A percentile compares a stretch with the other conserved stretches of the same genome.
phyloP scores from a whole-genome alignment of 139 green algal genomes.

The Mesotaenium endlicherianum region DNA sequence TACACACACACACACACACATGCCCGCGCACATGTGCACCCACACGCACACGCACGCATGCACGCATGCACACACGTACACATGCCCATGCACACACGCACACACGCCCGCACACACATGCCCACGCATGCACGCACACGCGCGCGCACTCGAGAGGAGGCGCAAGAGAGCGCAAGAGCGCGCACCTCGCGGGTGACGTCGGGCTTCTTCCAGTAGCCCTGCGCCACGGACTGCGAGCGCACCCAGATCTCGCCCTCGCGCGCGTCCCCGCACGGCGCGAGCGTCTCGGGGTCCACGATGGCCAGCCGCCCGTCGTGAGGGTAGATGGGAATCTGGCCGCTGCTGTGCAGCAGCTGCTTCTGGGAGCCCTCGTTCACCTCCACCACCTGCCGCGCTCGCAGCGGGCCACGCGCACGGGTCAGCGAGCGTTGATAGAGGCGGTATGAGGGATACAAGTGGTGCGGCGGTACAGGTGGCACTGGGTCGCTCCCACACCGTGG shows the following conservation, averaged over 20 bases:
- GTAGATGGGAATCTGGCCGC: slow-evolving; percentile 15
- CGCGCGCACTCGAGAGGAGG: not conserved
- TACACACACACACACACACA: too few species aligned
- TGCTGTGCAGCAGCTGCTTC: slow-evolving; percentile 1
- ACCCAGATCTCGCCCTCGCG: slow-evolving; percentile 46
- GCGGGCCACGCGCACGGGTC: too few species aligned
- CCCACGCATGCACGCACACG: too few species aligned
- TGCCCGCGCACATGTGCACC: too few species aligned
- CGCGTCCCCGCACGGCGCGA: not conserved
- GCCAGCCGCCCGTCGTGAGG: not conserved
- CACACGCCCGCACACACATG: too few species aligned
- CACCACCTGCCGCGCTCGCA: not conserved
- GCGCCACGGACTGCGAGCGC: not conserved
- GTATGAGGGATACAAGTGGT: too few species aligned
- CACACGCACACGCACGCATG: too few species aligned
- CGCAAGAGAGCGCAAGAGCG: not conserved
- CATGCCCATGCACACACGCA: too few species aligned
- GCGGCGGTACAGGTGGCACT: too few species aligned
- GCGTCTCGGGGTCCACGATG: slow-evolving; percentile 37
- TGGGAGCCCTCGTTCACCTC: not conserved
- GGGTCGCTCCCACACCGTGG: too few species aligned
- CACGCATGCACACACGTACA: too few species aligned
- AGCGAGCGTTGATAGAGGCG: too few species aligned
- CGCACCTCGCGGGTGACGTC: slow-evolving; percentile 22
- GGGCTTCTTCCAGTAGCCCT: slow-evolving; percentile 33